Evolutionary conservation across 78 protist genomes (phyloP).

Genomic region (Dictyostelium purpureum): DNA sequence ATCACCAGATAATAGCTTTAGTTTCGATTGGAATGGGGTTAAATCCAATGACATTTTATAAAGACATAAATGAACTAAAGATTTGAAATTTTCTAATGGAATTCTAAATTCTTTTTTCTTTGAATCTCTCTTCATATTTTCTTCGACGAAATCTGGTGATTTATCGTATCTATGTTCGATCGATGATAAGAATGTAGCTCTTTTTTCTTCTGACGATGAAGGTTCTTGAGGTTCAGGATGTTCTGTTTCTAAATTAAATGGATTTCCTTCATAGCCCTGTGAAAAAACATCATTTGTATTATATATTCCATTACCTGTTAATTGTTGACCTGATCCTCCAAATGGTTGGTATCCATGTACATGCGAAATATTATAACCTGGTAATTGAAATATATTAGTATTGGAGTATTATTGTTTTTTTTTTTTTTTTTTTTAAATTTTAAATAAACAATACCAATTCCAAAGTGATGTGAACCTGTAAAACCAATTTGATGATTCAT

Average conservation of each 20-base stretch:
- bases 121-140: neutral
- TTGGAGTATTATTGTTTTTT: no score
- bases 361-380: neutral
- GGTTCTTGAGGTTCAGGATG: neutral
- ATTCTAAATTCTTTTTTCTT: neutral
- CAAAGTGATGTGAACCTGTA: no score
- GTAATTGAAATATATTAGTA: no score
- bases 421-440: no score
- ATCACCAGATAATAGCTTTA: conserved; percentile 22
- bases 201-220: neutral
- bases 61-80: conserved; percentile 44
- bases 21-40: neutral
- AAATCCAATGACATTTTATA: neutral
- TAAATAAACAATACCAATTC: no score
- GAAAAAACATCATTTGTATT: neutral
- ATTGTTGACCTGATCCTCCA: neutral
- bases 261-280: neutral
- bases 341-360: neutral
- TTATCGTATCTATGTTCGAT: conserved; percentile 1
- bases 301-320: neutral
- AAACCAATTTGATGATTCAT: no score
- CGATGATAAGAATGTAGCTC: conserved; percentile 10
- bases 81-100: conserved; percentile 10
- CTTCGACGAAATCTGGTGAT: neutral
- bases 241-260: neutral